These are phyloP conservation scores for Verbascum thapsus DNA, from an alignment of 257 asterid genomes.

Conservation along the genomic window DNA sequence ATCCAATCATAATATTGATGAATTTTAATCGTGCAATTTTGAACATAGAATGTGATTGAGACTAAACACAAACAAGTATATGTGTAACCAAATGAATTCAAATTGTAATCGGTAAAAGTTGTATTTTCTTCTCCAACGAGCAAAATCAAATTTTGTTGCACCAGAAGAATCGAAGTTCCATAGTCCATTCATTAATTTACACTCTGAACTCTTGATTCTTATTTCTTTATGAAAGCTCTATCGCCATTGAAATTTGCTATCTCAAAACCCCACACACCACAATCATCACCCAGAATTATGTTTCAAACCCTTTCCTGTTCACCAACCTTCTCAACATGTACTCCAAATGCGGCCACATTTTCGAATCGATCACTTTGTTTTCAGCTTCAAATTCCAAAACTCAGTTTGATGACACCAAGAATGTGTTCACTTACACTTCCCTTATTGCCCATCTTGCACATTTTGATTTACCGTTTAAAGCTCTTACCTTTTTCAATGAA, in stretches of 20 bases:
- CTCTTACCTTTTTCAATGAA: conserved; percentile 41
- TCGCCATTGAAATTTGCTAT: conserved; percentile 5
- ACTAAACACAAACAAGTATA: too few species aligned
- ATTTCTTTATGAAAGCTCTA: conserved; percentile 32
- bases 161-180: too few species aligned
- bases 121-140: too few species aligned
- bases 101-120: too few species aligned
- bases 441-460: conserved; percentile 47
- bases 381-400: conserved; percentile 34
- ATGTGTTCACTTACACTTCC: conserved; percentile 52
- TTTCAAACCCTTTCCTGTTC: conserved; percentile 42
- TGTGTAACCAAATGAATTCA: too few species aligned
- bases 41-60: too few species aligned
- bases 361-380: conserved; percentile 39
- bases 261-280: conserved; percentile 21
- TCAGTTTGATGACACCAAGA: conserved; percentile 32
- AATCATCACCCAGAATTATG: conserved; percentile 35
- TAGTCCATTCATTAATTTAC: too few species aligned
- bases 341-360: conserved; percentile 43
- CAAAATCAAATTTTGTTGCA: too few species aligned
- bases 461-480: conserved; percentile 34
- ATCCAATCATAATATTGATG: too few species aligned
- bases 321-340: conserved; percentile 48
- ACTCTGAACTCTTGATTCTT: too few species aligned
- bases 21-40: too few species aligned